Percentiles rank a stretch among this genome's conserved stretches.
Conservation (phyloP, 2,329 filamentous ascomycete genomes). For the Bretziella fagacearum region DNA sequence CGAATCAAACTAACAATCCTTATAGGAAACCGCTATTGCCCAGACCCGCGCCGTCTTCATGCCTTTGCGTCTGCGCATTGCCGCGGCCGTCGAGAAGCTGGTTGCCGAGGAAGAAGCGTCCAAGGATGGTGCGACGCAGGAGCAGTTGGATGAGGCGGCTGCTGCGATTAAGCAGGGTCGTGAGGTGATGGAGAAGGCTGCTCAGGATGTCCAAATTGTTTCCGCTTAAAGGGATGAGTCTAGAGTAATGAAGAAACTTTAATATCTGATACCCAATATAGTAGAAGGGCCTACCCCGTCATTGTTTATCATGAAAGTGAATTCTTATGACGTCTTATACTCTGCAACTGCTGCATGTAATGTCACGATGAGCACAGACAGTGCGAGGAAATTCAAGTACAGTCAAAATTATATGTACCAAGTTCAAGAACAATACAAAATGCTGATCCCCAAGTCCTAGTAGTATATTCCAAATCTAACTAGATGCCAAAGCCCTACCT, state of each 20-base stretch:
- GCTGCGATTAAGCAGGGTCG: conserved; percentile 35
- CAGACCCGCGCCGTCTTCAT: conserved; percentile 77
- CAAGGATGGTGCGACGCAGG: conserved; percentile 28
- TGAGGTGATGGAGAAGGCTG: conserved; percentile 17
- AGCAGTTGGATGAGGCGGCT: conserved; percentile 39
- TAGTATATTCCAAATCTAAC: too few species aligned
- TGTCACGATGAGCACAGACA: too few species aligned
- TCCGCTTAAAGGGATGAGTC: conserved; percentile 1
- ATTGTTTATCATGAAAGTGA: too few species aligned
- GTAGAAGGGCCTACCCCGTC: too few species aligned
- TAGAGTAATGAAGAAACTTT: background rate
- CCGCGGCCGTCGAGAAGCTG: conserved; percentile 52
- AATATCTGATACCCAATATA: too few species aligned
- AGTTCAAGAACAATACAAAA: too few species aligned
- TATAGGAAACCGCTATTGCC: conserved; percentile 47
- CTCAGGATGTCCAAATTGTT: conserved; percentile 8
- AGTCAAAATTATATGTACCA: too few species aligned
- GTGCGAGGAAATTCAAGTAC: too few species aligned
- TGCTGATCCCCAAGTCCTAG: too few species aligned
- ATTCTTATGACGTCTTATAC: background rate
- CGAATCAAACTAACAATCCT: conserved; percentile 8
- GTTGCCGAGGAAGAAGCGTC: conserved; percentile 58
- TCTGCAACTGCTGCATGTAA: too few species aligned
- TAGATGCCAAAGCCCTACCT: too few species aligned
- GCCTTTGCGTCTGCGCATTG: conserved; percentile 53